A percentile compares a stretch with the other conserved stretches of the same genome.
These are phyloP conservation scores for Trebouxia sp. DNA, from an alignment of 139 green algal species.

Conservation along the genomic window DNA sequence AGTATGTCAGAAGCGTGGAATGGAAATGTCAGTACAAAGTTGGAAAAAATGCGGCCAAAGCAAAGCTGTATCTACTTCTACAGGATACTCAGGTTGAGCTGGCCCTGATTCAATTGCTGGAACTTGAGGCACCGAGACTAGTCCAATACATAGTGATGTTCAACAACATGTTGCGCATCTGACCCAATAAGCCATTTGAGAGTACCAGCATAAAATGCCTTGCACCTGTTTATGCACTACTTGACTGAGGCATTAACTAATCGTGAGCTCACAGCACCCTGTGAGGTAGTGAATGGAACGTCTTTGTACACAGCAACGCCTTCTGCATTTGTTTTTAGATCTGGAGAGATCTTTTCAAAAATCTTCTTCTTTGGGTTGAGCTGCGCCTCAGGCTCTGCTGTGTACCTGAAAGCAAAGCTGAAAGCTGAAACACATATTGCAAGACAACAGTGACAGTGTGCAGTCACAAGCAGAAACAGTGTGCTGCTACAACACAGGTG, in stretches of 20 bases:
- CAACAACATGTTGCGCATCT: too few species aligned
- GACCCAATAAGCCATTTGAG: too few species aligned
- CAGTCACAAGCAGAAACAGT: neutral
- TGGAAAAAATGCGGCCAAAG: too few species aligned
- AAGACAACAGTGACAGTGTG: neutral
- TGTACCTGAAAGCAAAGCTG: constrained; percentile 44
- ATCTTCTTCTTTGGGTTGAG: constrained; percentile 93
- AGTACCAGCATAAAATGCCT: neutral
- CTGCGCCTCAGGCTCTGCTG: constrained; percentile 55
- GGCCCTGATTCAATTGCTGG: too few species aligned
- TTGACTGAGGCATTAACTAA: constrained; percentile 48
- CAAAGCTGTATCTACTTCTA: too few species aligned
- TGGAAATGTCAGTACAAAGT: too few species aligned
- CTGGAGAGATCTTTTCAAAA: constrained; percentile 76
- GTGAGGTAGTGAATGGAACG: constrained; percentile 74
- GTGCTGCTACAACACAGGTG: neutral
- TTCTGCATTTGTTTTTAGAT: constrained; percentile 71
- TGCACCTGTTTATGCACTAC: neutral
- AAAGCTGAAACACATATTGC: neutral
- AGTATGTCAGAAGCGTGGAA: too few species aligned
- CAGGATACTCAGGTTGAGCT: too few species aligned
- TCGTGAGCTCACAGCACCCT: constrained; percentile 63
- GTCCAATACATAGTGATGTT: too few species aligned
- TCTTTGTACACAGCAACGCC: constrained; percentile 75
- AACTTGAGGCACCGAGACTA: too few species aligned